Conservation (phyloP, 257 asterid species). For the Nicotiana benthamiana region DNA sequence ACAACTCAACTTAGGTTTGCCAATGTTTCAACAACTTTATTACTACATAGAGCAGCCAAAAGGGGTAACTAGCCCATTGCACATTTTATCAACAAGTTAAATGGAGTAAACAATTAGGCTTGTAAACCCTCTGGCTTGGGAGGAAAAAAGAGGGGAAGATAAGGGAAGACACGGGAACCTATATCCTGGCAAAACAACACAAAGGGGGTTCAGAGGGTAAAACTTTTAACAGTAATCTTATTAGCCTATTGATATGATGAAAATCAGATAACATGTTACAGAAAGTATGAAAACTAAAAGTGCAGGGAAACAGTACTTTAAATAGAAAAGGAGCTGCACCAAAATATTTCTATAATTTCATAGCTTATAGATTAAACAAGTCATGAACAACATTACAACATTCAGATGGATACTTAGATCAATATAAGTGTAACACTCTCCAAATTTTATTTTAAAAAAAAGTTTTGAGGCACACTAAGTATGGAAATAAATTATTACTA, state of each 20-base stretch:
- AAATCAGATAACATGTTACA: neutral
- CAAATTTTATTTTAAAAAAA: no score
- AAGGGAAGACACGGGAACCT: neutral
- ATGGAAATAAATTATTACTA: no score
- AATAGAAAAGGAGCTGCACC: neutral
- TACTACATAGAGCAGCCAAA: neutral
- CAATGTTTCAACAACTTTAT: neutral
- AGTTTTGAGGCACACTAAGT: no score
- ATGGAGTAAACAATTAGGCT: neutral
- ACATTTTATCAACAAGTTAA: neutral
- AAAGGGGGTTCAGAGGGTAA: neutral
- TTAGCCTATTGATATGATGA: neutral
- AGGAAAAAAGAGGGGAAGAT: neutral
- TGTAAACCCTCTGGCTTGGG: neutral
- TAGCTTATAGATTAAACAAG: neutral
- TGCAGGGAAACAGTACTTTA: neutral
- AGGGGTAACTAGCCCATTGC: neutral
- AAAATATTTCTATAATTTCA: neutral
- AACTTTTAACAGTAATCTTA: neutral
- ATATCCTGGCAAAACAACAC: neutral
- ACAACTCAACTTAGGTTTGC: neutral
- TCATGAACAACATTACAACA: neutral
- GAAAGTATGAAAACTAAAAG: neutral
- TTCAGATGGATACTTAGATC: neutral
- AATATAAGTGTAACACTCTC: no score